Evolutionary conservation across 163 green algal species (phyloP).

Genomic region (Chloroidium sp.): DNA sequence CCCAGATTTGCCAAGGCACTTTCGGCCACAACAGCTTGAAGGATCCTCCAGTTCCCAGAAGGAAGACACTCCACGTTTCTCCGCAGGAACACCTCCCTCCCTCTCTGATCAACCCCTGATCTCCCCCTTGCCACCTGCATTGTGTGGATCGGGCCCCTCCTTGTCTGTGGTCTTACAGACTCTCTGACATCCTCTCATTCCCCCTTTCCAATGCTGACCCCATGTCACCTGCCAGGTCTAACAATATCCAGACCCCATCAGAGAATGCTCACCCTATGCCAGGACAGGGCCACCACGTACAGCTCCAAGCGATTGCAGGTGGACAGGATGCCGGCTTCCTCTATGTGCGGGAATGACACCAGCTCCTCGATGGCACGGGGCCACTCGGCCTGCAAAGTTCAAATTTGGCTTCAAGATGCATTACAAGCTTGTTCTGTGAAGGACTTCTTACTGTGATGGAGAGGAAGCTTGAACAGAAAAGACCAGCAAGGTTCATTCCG

Average conservation of each 20-base stretch:
- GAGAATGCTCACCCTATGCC: constrained; percentile 54
- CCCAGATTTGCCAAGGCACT: background rate
- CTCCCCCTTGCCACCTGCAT: too few species aligned
- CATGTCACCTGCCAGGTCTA: background rate
- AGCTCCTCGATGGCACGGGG: constrained; percentile 90
- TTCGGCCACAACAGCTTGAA: background rate
- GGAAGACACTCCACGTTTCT: too few species aligned
- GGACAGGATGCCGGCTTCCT: constrained; percentile 93
- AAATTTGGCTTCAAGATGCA: background rate
- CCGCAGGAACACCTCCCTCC: too few species aligned
- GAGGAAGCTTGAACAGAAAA: too few species aligned
- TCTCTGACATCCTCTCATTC: background rate
- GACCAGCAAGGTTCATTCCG: background rate
- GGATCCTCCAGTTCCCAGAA: too few species aligned
- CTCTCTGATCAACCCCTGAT: too few species aligned
- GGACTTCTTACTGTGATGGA: too few species aligned
- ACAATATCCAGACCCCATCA: constrained; percentile 1
- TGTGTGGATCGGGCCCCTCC: too few species aligned
- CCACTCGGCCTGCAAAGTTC: constrained; percentile 50
- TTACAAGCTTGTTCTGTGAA: too few species aligned
- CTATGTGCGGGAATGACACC: constrained; percentile 87
- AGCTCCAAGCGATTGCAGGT: constrained; percentile 99
- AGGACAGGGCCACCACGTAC: constrained; percentile 89
- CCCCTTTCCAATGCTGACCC: background rate
- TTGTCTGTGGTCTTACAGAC: too few species aligned